These are phyloP conservation scores for Petasospora fabianii DNA, from an alignment of 1,139 yeast genomes.

Conservation along the genomic window DNA sequence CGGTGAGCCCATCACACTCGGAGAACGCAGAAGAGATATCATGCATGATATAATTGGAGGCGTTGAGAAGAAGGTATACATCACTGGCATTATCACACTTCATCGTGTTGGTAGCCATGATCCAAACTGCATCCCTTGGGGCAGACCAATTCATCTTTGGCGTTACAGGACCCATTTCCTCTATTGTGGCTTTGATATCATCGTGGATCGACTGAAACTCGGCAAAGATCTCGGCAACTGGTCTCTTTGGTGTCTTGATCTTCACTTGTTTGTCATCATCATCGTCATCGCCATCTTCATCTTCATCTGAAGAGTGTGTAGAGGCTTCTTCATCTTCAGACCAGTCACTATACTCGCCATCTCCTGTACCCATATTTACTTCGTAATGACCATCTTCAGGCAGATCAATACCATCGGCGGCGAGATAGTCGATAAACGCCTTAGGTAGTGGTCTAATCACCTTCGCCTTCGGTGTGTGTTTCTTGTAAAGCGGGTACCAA, in stretches of 20 bases:
- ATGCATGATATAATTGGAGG: conserved; percentile 84
- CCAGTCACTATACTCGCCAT: conserved; percentile 73
- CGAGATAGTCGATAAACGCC: conserved; percentile 64
- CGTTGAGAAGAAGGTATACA: conserved; percentile 71
- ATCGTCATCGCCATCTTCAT: conserved; percentile 20
- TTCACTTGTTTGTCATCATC: conserved; percentile 20
- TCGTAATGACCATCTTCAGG: conserved; percentile 46
- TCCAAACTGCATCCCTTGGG: conserved; percentile 94
- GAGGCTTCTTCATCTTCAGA: conserved; percentile 37
- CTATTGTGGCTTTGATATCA: conserved; percentile 40
- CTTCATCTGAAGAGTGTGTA: too few relatives aligned
- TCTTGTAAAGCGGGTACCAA: conserved; percentile 63
- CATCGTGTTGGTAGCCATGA: conserved; percentile 70
- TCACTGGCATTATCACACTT: conserved; percentile 70
- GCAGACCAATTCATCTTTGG: conserved; percentile 97
- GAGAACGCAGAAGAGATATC: conserved; percentile 76
- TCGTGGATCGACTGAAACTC: conserved; percentile 59
- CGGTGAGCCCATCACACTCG: conserved; percentile 26
- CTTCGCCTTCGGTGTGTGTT: conserved; percentile 46
- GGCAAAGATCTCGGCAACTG: conserved; percentile 39
- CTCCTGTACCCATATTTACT: conserved; percentile 42
- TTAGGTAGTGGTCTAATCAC: conserved; percentile 65
- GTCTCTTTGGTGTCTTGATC: conserved; percentile 16
- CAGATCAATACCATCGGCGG: conserved; percentile 71
- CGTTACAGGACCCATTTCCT: conserved; percentile 56